A percentile compares a stretch with the other conserved stretches of the same genome.
These are phyloP conservation scores for Umbilicaria muhlenbergii DNA, from an alignment of 495 filamentous ascomycete species.

Conservation along the genomic window DNA sequence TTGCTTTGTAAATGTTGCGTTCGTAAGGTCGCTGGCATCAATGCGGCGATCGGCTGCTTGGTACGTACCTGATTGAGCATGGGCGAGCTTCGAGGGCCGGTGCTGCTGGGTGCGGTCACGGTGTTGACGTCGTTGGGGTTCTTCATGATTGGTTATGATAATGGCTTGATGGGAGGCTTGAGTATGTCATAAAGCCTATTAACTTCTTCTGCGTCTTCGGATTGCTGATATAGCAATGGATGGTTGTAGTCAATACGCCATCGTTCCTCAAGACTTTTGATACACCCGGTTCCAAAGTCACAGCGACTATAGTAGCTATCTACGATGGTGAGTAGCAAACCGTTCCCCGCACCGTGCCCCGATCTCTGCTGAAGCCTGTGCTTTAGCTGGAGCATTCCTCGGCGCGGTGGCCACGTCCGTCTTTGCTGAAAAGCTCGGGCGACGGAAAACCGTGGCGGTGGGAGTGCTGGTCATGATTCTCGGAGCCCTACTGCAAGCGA, in stretches of 20 bases:
- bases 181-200: background rate
- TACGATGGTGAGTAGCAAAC: slow-evolving; percentile 10
- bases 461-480: slow-evolving; percentile 27
- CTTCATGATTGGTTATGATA: slow-evolving; percentile 19
- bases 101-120: slow-evolving; percentile 4
- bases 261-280: slow-evolving; percentile 18
- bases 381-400: slow-evolving; percentile 20
- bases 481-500: slow-evolving; percentile 28
- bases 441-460: slow-evolving; percentile 26
- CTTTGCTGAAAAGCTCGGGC: slow-evolving; percentile 27
- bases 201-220: background rate
- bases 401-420: slow-evolving; percentile 33
- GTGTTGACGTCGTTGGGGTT: slow-evolving; percentile 18
- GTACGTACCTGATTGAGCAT: background rate
- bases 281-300: slow-evolving; percentile 14
- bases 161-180: slow-evolving; percentile 16
- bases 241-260: slow-evolving; percentile 8
- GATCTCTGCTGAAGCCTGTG: background rate
- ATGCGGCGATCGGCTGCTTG: no score
- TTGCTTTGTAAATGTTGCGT: no score
- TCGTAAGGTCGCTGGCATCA: no score
- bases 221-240: background rate
- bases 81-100: slow-evolving; percentile 3
- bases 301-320: slow-evolving; percentile 20
- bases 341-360: background rate